Base-by-base conservation (phyloP, 352 stramenopile species). In the Globisporangium cystogenes region DNA sequence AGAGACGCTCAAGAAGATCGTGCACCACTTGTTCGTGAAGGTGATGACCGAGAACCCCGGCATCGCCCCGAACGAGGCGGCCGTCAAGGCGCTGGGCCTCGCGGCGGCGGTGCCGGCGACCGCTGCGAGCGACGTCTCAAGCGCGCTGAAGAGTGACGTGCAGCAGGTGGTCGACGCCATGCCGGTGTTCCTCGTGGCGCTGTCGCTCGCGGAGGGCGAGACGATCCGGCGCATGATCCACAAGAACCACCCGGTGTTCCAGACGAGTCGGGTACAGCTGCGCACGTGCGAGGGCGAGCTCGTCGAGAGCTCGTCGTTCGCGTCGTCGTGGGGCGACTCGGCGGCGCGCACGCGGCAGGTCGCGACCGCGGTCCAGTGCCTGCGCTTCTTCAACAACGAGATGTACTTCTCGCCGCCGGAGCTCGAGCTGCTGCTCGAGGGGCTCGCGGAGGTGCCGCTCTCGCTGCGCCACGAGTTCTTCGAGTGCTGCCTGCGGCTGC, bases 381-480 rank as follows among this genome's bases (percentile, higher is more conserved):
- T 97, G 57, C 88, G 96, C 8, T 99, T 99, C 70, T 98, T 99
- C 69, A 98, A 99, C 74, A 98, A 96, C 68, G 91, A 98, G 57
- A 97, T 99, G 59, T 98, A 99, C 57, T 99, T 98, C 75, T 91
- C 93, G 51, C 89, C 94, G 11, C 59, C 78, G 7, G 95, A 99
- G 61, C 63, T 99, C 0, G 94, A 93, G 57, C 58, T 98, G 40
- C 68, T 99, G 15, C 62, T 99, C 23, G 67, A 67, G 6, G 86
- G 85, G 4, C 63, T 96, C 4, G 46, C 57, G 1, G 56, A 61
- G 4, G 64, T 93, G 23, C 76, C 82, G 3, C 78, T 94, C 51
- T 63, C 68, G 27, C 60, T 86, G 23, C 85, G 86, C 6, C 79
- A 93, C 53, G 78, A 91, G 37, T 95, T 96, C 55, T 96, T 95